Evolutionary conservation across 2,329 filamentous ascomycete species (phyloP), one percentile per base, ranked within the genome.

Genomic region (Hymenoscyphus occultus): DNA sequence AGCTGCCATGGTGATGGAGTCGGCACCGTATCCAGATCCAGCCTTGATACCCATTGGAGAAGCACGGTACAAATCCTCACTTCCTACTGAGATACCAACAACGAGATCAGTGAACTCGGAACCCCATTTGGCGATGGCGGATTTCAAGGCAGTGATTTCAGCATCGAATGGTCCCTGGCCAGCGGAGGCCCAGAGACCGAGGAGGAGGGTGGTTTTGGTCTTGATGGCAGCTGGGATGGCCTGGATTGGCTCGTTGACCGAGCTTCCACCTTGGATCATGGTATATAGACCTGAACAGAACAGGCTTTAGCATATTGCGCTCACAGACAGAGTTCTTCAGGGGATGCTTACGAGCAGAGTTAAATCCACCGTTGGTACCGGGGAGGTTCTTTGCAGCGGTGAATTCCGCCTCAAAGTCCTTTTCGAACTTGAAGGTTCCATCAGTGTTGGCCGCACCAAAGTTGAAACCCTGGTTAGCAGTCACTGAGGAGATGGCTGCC

Each of bases 21-120:
- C 77, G 51, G 84, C 81, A 69, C 92, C 92, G 45, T 84, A 76
- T 64, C 87, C 85, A 45, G 86, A 85, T 0, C 85, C 78, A 73
- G 86, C 86, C 61, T 81, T 78, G 67, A 89, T 84, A 64, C 90
- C 91, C 10, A 83, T 88, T n/a, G 85, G 83, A 0, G 91, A 91
- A 77, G 84, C 85, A 74, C 91, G 89, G 83, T 95, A 95, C 56
- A 95, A 83, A 76, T 97, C 93, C 82, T 97, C 93, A 70, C 85
- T 90, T 68, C 93, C 93, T 62, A 96, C 86, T 0, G 91, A 93
- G 78, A 96, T 94, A 76, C 91, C 93, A 64, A 87, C 89, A 56
- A 96, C 86, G 19, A 90, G 80, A 64, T 82, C 80, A 48, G 83
- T 83, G 72, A 96, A 87, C 59, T 82, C 79, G 10, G 80, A 78